These are phyloP conservation scores for Pseudonitzschia multiseries DNA, from an alignment of 108 stramenopile species.

Conservation along the genomic window DNA sequence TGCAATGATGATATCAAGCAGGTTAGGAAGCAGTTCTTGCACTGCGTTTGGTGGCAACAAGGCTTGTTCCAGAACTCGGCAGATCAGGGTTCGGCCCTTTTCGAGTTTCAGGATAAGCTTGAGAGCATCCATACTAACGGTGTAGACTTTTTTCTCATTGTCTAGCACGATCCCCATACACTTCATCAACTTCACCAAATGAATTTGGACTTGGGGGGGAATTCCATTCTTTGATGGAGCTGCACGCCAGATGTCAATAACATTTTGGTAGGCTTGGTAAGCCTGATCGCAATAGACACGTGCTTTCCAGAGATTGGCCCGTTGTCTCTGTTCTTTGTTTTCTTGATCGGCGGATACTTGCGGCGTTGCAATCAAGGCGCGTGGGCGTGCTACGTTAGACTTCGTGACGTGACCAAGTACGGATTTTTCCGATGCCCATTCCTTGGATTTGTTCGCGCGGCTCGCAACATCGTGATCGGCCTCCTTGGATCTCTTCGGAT, in stretches of 20 bases:
- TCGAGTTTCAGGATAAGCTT: constrained; percentile 51
- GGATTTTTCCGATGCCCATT: constrained; percentile 65
- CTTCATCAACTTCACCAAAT: constrained; percentile 66
- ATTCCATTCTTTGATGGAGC: constrained; percentile 43
- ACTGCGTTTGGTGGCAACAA: constrained; percentile 74
- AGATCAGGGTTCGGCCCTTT: constrained; percentile 71
- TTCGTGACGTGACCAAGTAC: constrained; percentile 68
- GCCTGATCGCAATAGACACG: constrained; percentile 81
- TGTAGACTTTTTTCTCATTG: constrained; percentile 45
- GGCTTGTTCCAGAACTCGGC: constrained; percentile 72
- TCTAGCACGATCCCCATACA: constrained; percentile 58
- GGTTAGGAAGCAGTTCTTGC: constrained; percentile 55
- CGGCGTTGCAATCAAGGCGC: constrained; percentile 75
- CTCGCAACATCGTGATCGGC: constrained; percentile 51
- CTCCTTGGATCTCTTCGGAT: constrained; percentile 47
- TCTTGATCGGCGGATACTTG: constrained; percentile 28
- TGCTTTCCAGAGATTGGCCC: constrained; percentile 76
- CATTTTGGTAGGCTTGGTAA: constrained; percentile 67
- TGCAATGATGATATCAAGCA: constrained; percentile 41
- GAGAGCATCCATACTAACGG: constrained; percentile 37
- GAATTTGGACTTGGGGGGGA: constrained; percentile 62
- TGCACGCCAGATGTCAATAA: constrained; percentile 65
- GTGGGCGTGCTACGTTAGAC: constrained; percentile 72
- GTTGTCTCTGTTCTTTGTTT: constrained; percentile 41
- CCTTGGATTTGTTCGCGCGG: constrained; percentile 60